These are phyloP conservation scores for Talaromyces nanjingensis DNA, from an alignment of 495 filamentous ascomycete genomes.

Conservation along the genomic window DNA sequence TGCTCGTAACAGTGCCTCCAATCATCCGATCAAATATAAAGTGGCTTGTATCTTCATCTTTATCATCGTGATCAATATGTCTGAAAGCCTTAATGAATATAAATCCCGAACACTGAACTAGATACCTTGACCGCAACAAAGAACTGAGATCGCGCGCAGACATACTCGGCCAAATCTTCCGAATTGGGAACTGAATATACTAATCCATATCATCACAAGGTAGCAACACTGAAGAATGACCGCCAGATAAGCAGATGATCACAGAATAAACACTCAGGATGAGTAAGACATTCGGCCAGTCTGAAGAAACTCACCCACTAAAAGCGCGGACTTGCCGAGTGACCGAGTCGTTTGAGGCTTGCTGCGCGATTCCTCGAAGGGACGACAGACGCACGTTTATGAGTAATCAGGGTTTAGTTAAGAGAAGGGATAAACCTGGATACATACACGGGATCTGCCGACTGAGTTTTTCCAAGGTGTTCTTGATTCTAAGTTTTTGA, in stretches of 20 bases:
- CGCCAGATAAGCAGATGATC: not conserved
- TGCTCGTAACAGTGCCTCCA: not conserved
- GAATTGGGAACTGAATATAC: not conserved
- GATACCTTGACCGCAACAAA: not conserved
- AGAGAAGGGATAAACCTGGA: not conserved
- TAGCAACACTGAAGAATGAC: not conserved
- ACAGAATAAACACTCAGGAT: not conserved
- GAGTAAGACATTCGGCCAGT: not conserved
- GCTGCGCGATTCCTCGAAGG: not conserved
- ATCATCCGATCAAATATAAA: not conserved
- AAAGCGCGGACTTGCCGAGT: not conserved
- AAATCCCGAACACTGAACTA: not conserved
- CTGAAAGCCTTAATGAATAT: not conserved
- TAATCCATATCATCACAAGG: not conserved
- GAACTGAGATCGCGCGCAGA: not conserved
- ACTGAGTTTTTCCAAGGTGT: too few species aligned
- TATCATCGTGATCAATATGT: not conserved
- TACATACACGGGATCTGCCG: not conserved
- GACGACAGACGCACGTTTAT: not conserved
- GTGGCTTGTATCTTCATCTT: not conserved
- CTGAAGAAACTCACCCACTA: not conserved
- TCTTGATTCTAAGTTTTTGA: too few species aligned
- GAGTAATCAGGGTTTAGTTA: not conserved
- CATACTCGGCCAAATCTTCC: not conserved
- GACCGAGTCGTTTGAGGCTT: not conserved